Conservation (phyloP, 371 early-diverging fungal species). For the Lichtheimia ramosa region DNA sequence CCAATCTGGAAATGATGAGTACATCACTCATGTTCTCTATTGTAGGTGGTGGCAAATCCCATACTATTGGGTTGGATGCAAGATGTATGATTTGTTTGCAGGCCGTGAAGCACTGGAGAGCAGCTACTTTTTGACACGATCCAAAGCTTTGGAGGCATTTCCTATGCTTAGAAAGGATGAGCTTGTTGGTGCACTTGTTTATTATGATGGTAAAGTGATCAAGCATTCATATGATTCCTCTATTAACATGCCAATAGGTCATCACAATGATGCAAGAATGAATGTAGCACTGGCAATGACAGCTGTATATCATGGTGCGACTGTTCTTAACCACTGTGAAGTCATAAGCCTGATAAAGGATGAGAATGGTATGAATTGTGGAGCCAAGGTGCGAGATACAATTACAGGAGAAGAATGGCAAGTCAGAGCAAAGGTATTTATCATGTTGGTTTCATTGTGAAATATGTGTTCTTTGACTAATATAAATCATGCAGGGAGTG, state of each 20-base stretch:
- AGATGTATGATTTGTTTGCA: slow-evolving; percentile 95
- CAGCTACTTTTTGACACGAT: slow-evolving; percentile 85
- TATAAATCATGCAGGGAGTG: slow-evolving; percentile 61
- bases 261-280: slow-evolving; percentile 98
- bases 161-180: slow-evolving; percentile 93
- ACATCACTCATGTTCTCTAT: too few relatives aligned
- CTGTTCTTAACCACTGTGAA: slow-evolving; percentile 94
- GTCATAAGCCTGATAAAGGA: slow-evolving; percentile 85
- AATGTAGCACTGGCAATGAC: slow-evolving; percentile 96
- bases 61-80: slow-evolving; percentile 97
- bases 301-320: slow-evolving; percentile 93
- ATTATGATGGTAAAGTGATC: slow-evolving; percentile 88
- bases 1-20: too few relatives aligned
- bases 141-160: slow-evolving; percentile 90
- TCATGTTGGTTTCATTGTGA: too few relatives aligned
- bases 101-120: slow-evolving; percentile 85
- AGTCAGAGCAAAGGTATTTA: slow-evolving; percentile 78
- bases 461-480: too few relatives aligned
- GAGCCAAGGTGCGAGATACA: slow-evolving; percentile 86
- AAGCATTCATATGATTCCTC: neutral
- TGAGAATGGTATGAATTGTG: slow-evolving; percentile 63
- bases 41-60: slow-evolving; percentile 91
- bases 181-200: slow-evolving; percentile 95
- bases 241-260: slow-evolving; percentile 50
- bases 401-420: slow-evolving; percentile 89